Conservation (phyloP, 2,329 filamentous ascomycete genomes). For the Incumbomyces delicatus region DNA sequence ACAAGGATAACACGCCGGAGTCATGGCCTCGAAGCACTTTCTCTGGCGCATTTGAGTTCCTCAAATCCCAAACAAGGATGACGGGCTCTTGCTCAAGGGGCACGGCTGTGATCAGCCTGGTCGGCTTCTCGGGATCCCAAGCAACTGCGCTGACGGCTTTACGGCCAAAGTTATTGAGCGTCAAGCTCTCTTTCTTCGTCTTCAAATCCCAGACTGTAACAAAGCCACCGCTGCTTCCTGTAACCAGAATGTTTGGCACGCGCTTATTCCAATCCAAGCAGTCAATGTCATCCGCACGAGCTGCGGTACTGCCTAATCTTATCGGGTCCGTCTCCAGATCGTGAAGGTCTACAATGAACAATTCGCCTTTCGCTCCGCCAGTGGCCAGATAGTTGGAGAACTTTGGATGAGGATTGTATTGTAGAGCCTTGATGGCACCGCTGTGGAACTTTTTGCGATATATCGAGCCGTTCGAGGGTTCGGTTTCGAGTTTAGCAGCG, state of each 20-base stretch:
- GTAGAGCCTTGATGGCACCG: slow-evolving; percentile 83
- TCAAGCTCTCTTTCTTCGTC: slow-evolving; percentile 93
- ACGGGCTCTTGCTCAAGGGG: slow-evolving; percentile 80
- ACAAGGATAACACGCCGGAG: slow-evolving; percentile 82
- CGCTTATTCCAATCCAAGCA: slow-evolving; percentile 98
- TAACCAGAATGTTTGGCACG: slow-evolving; percentile 90
- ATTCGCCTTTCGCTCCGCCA: slow-evolving; percentile 86
- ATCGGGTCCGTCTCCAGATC: slow-evolving; percentile 73
- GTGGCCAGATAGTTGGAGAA: slow-evolving; percentile 86
- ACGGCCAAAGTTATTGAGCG: slow-evolving; percentile 76
- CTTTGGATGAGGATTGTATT: slow-evolving; percentile 73
- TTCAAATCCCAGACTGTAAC: slow-evolving; percentile 98
- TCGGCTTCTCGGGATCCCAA: slow-evolving; percentile 86
- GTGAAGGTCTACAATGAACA: slow-evolving; percentile 91
- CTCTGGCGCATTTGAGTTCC: slow-evolving; percentile 93
- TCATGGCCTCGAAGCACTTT: slow-evolving; percentile 79
- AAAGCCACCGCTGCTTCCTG: slow-evolving; percentile 84
- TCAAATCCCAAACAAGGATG: slow-evolving; percentile 86
- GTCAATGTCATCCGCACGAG: slow-evolving; percentile 88
- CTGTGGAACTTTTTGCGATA: slow-evolving; percentile 83
- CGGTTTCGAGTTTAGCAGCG: slow-evolving; percentile 56
- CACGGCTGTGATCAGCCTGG: slow-evolving; percentile 85
- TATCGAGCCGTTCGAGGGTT: slow-evolving; percentile 63
- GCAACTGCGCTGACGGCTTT: slow-evolving; percentile 92
- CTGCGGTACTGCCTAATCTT: slow-evolving; percentile 75